A percentile compares a stretch with the other conserved stretches of the same genome.
Conservation (phyloP, 768 basidiomycete species). For the Lactifluus hygrophoroides region DNA sequence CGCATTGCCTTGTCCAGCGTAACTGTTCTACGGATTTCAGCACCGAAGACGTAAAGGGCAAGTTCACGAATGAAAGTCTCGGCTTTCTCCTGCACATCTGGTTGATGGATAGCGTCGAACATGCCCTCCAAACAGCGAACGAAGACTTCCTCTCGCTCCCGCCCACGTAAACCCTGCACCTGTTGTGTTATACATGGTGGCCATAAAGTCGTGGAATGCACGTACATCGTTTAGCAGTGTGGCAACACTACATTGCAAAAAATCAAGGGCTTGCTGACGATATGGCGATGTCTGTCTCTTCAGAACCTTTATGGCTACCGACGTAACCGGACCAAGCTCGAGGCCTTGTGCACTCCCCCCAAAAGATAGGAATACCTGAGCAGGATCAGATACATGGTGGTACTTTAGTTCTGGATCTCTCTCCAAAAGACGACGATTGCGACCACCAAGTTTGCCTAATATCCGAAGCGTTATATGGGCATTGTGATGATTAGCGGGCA, state of each 20-base stretch:
- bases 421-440: conserved; percentile 80
- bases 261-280: conserved; percentile 53
- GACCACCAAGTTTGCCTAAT: conserved; percentile 89
- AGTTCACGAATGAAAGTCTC: conserved; percentile 62
- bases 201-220: neutral
- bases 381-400: conserved; percentile 57
- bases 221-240: conserved; percentile 68
- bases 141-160: conserved; percentile 71
- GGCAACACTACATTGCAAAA: conserved; percentile 63
- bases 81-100: conserved; percentile 63
- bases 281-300: conserved; percentile 41
- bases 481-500: conserved; percentile 82
- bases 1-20: conserved; percentile 45
- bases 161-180: conserved; percentile 56
- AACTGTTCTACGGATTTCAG: conserved; percentile 59
- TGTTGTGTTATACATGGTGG: neutral
- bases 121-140: conserved; percentile 62
- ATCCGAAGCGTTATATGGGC: conserved; percentile 95
- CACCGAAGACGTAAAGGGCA: conserved; percentile 60
- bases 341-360: conserved; percentile 55
- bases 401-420: conserved; percentile 73
- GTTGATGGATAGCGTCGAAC: conserved; percentile 63
- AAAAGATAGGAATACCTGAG: conserved; percentile 68
- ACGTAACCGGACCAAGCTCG: conserved; percentile 55
- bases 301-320: conserved; percentile 57